Conservation (phyloP, 305 asterid species). For the Nicotiana rustica region DNA sequence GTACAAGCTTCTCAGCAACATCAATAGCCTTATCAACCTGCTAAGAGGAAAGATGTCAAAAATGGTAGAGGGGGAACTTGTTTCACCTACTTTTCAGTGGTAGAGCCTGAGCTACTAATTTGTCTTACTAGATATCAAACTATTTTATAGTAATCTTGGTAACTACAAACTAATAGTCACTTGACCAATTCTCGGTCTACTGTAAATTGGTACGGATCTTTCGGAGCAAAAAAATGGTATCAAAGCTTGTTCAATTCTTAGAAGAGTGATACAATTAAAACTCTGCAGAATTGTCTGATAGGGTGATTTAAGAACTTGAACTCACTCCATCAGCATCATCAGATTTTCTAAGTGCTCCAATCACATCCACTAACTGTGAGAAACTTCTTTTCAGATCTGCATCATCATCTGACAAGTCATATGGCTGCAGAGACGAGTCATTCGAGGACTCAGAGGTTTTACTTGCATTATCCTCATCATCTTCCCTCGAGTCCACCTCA, state of each 20-base stretch:
- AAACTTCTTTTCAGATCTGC: slow-evolving; percentile 74
- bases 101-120: not conserved
- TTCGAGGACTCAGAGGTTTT: slow-evolving; percentile 74
- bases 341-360: slow-evolving; percentile 87
- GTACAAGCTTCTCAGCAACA: slow-evolving; percentile 85
- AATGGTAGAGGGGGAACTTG: not conserved
- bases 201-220: not conserved
- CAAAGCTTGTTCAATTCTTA: slow-evolving; percentile 13
- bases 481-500: slow-evolving; percentile 54
- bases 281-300: not conserved
- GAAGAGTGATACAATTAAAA: slow-evolving; percentile 8
- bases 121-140: not conserved
- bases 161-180: slow-evolving; percentile 2
- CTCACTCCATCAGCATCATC: slow-evolving; percentile 97
- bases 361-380: slow-evolving; percentile 91
- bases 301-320: slow-evolving; percentile 33
- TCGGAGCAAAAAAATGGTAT: slow-evolving; percentile 3
- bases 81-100: slow-evolving; percentile 22
- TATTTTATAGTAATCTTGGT: not conserved
- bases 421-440: slow-evolving; percentile 77
- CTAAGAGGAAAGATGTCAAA: slow-evolving; percentile 36
- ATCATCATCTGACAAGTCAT: slow-evolving; percentile 88
- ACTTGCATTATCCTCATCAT: slow-evolving; percentile 66
- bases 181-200: slow-evolving; percentile 4
- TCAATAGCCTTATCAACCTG: slow-evolving; percentile 95